Percentiles rank a stretch among this genome's conserved stretches.
These are phyloP conservation scores for Stramenopiles sp. DNA, from an alignment of 352 stramenopile genomes.

Conservation along the genomic window DNA sequence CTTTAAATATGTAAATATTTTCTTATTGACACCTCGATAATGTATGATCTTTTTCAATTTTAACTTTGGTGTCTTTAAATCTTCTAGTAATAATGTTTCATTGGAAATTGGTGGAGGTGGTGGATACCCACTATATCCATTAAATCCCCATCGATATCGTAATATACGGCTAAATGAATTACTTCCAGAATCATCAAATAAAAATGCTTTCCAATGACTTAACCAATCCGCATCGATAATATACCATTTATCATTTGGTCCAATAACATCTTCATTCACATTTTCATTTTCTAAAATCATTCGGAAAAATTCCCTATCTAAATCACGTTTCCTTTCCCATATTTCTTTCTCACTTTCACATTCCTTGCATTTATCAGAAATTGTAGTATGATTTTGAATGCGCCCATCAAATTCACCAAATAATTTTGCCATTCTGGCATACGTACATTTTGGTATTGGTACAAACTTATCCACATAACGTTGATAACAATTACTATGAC, in stretches of 20 bases:
- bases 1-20: background rate
- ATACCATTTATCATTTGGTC: background rate
- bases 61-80: background rate
- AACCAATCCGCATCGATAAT: background rate
- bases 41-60: background rate
- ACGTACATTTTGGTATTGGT: background rate
- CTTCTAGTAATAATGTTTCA: background rate
- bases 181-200: background rate
- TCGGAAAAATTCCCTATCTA: background rate
- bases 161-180: background rate
- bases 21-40: background rate
- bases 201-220: background rate
- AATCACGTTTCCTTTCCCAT: background rate
- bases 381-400: background rate
- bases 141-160: background rate
- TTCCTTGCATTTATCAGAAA: background rate
- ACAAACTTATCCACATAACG: background rate
- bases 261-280: background rate
- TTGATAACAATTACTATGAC: background rate
- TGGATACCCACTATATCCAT: background rate
- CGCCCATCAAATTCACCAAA: background rate
- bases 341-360: background rate
- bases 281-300: background rate
- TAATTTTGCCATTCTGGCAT: background rate
- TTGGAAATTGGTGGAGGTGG: background rate